Percentiles rank a stretch among this genome's conserved stretches.
These are phyloP conservation scores for Puccinellia tenuiflora DNA, from an alignment of 176 grass and related monocot genomes.

Conservation along the genomic window DNA sequence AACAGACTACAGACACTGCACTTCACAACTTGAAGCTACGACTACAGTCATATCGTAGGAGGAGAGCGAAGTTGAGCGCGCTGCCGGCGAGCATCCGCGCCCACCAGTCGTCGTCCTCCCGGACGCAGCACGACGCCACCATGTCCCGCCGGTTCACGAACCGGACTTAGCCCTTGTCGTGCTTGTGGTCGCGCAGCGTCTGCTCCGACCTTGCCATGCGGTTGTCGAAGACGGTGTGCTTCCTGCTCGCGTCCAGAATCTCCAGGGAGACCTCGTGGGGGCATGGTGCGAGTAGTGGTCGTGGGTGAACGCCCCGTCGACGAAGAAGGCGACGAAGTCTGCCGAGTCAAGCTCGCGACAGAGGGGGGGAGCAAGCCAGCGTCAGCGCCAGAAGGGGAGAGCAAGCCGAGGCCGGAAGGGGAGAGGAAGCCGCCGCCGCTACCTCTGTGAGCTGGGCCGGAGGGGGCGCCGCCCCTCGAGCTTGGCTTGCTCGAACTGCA, in stretches of 20 bases:
- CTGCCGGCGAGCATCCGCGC: no score
- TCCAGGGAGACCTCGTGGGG: background rate
- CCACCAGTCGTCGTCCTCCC: background rate
- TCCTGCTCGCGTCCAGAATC: background rate
- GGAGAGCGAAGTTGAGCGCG: no score
- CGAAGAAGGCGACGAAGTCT: background rate
- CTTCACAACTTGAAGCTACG: no score
- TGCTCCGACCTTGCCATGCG: background rate
- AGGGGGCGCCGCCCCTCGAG: no score
- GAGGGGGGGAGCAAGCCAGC: no score
- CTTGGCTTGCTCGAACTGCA: no score
- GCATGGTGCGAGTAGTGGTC: background rate
- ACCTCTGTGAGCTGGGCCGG: no score
- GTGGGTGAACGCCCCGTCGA: background rate
- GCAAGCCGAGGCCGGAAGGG: no score
- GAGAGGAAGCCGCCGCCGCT: no score
- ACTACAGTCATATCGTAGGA: no score
- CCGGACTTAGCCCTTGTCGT: background rate
- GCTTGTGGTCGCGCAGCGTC: background rate
- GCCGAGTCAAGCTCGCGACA: conserved; percentile 32
- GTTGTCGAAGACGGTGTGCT: background rate
- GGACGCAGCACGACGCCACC: background rate
- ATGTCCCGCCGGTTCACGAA: background rate
- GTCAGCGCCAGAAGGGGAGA: no score
- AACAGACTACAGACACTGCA: no score